phyloP scores from a whole-genome alignment of 169 alveolate species.

The Eimeria tenella region DNA sequence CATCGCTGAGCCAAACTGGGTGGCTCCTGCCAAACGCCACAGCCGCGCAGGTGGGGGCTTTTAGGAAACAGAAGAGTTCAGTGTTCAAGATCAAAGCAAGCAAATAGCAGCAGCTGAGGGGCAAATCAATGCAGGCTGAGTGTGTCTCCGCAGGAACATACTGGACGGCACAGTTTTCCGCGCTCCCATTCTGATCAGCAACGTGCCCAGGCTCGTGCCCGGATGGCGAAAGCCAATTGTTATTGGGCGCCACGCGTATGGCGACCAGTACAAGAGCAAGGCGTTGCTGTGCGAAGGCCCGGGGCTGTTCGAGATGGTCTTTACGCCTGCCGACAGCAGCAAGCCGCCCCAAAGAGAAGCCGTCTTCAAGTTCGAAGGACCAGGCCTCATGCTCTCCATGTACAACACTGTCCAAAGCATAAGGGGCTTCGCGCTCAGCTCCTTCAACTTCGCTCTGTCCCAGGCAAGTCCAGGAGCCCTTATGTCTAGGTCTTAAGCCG shows the following conservation, averaged over 20 bases:
- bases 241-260: slow-evolving; percentile 97
- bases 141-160: slow-evolving; percentile 88
- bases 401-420: slow-evolving; percentile 95
- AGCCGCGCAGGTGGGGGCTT: too few relatives aligned
- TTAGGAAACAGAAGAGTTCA: too few relatives aligned
- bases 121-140: neutral
- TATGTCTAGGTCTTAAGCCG: too few relatives aligned
- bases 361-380: slow-evolving; percentile 73
- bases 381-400: slow-evolving; percentile 94
- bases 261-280: slow-evolving; percentile 96
- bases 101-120: neutral
- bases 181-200: slow-evolving; percentile 95
- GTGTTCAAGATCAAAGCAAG: too few relatives aligned
- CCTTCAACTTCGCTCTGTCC: slow-evolving; percentile 93
- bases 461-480: slow-evolving; percentile 27
- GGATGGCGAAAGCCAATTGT: slow-evolving; percentile 93
- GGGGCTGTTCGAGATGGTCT: slow-evolving; percentile 73
- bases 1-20: too few relatives aligned
- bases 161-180: slow-evolving; percentile 97
- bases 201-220: slow-evolving; percentile 95
- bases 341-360: slow-evolving; percentile 17
- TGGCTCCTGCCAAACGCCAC: too few relatives aligned
- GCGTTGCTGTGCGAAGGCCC: slow-evolving; percentile 81
- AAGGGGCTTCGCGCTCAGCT: slow-evolving; percentile 93
- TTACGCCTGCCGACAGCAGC: neutral